These are phyloP conservation scores for Flagelloscypha sp. DNA, from an alignment of 768 basidiomycete species.

Conservation along the genomic window DNA sequence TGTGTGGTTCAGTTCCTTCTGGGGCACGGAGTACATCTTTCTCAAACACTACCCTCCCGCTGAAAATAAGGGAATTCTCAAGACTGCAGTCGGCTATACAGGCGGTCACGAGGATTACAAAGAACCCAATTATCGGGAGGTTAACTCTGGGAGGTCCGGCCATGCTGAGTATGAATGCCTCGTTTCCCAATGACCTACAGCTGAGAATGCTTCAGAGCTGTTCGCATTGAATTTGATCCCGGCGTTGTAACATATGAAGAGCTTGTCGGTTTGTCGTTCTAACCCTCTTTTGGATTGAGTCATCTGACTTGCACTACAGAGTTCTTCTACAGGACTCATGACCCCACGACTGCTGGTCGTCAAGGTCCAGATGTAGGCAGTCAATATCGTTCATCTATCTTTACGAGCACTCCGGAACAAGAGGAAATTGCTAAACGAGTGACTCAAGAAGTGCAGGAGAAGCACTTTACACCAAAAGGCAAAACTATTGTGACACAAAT, in stretches of 20 bases:
- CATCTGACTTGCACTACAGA: constrained; percentile 32
- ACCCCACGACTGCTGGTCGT: constrained; percentile 75
- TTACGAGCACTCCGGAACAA: constrained; percentile 71
- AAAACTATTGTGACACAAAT: constrained; percentile 77
- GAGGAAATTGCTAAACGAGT: constrained; percentile 62
- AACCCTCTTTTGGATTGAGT: not conserved
- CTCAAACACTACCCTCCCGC: constrained; percentile 66
- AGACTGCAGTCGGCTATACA: constrained; percentile 73
- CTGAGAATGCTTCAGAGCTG: too few relatives aligned
- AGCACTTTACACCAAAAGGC: constrained; percentile 69
- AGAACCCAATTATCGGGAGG: constrained; percentile 62
- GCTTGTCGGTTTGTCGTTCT: constrained; percentile 63
- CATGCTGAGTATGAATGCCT: too few relatives aligned
- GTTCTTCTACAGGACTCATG: constrained; percentile 93
- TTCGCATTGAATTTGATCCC: constrained; percentile 83
- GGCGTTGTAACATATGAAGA: constrained; percentile 69
- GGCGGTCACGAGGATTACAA: constrained; percentile 50
- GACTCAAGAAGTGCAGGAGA: constrained; percentile 75
- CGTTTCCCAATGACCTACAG: too few relatives aligned
- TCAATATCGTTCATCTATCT: constrained; percentile 93
- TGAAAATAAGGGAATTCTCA: constrained; percentile 66
- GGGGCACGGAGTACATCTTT: constrained; percentile 85
- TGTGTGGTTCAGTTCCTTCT: constrained; percentile 58
- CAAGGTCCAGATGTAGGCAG: constrained; percentile 75
- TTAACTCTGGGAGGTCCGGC: constrained; percentile 73